Percentiles rank a stretch among this genome's conserved stretches.
Evolutionary conservation across 345 rosid genomes (phyloP).

Genomic region (Zanthoxylum bungeanum): DNA sequence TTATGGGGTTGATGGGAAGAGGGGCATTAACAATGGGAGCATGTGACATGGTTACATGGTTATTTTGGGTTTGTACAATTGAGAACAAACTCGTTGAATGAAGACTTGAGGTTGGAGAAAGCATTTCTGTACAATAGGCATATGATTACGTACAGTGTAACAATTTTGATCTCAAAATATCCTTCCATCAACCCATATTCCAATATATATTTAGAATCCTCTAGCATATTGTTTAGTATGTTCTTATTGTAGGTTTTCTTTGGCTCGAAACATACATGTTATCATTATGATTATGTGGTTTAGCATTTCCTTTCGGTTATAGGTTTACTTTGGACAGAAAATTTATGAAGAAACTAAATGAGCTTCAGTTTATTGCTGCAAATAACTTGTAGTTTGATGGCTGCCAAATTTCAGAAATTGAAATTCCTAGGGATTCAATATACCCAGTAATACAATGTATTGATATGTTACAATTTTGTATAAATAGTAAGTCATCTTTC

Average conservation of each 20-base stretch:
- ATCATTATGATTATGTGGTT: neutral
- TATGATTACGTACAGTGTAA: neutral
- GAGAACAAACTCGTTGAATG: neutral
- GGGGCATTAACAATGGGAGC: neutral
- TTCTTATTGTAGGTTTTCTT: neutral
- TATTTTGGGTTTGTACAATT: neutral
- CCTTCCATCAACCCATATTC: neutral
- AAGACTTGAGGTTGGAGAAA: neutral
- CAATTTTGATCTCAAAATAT: too few species aligned
- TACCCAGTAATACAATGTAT: neutral
- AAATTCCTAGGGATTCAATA: neutral
- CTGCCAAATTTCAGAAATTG: neutral
- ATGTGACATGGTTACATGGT: neutral
- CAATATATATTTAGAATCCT: neutral
- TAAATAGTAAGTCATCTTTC: neutral
- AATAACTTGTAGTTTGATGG: neutral
- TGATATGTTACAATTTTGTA: neutral
- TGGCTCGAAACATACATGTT: neutral
- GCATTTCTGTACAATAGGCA: neutral
- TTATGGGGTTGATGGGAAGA: neutral
- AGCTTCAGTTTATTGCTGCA: neutral
- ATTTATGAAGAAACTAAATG: neutral
- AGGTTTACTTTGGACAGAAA: neutral
- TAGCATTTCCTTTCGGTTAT: neutral
- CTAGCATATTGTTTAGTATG: neutral